A percentile compares a stretch with the other conserved stretches of the same genome.
phyloP scores from a whole-genome alignment of 768 basidiomycete species.

The Trametes elegans region DNA sequence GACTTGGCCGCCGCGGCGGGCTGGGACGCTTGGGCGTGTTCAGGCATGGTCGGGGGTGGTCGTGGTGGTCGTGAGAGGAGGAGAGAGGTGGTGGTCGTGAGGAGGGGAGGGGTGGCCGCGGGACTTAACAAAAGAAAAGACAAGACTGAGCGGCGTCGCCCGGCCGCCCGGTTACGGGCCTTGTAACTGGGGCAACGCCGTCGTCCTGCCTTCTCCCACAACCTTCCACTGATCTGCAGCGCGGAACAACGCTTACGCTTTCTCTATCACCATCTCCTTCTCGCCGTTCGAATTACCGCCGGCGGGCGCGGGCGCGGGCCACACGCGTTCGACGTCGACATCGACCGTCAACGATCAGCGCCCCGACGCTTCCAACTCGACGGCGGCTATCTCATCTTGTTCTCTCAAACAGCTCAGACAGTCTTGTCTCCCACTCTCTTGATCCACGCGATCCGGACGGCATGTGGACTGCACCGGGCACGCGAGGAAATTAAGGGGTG shows the following conservation, averaged over 20 bases:
- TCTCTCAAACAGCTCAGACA: too few species aligned
- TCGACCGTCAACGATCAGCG: not conserved
- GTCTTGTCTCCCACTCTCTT: too few species aligned
- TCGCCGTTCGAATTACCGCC: not conserved
- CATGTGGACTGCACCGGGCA: not conserved
- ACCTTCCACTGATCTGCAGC: constrained; percentile 20
- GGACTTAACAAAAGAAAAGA: constrained; percentile 9
- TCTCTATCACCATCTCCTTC: not conserved
- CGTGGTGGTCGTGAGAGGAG: constrained; percentile 6
- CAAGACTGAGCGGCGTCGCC: constrained; percentile 10
- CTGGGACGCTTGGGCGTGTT: constrained; percentile 22
- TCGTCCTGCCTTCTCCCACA: constrained; percentile 6
- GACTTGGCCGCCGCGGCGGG: constrained; percentile 29
- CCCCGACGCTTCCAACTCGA: not conserved
- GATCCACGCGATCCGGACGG: not conserved
- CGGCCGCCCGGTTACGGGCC: constrained; percentile 8
- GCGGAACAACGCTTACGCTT: constrained; percentile 5
- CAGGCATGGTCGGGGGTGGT: constrained; percentile 21
- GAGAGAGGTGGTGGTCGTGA: constrained; percentile 5
- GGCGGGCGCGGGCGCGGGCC: not conserved
- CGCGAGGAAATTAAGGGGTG: not conserved
- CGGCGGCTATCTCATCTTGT: not conserved
- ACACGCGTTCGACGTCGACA: not conserved
- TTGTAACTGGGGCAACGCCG: constrained; percentile 14
- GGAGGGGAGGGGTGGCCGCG: constrained; percentile 4